Percentiles rank a stretch among this genome's conserved stretches.
Conservation (phyloP, 2,329 filamentous ascomycete genomes). For the Cladosporium sp. region DNA sequence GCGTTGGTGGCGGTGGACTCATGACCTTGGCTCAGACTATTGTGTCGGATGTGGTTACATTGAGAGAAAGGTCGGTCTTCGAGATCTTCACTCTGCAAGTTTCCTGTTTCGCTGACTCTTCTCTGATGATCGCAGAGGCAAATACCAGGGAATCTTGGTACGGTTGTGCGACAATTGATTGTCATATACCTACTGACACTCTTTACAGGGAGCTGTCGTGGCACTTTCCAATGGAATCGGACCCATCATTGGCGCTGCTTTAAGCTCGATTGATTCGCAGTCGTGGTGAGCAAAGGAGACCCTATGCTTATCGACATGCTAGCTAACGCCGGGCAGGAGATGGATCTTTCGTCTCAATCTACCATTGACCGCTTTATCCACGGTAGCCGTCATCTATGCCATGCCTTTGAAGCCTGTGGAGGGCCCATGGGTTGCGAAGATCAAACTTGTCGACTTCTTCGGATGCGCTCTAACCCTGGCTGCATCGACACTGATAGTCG, state of each 20-base stretch:
- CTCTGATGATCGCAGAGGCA: constrained; percentile 14
- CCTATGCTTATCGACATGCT: no score
- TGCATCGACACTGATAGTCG: constrained; percentile 46
- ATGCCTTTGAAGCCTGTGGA: constrained; percentile 55
- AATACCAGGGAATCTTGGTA: constrained; percentile 26
- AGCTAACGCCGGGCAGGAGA: constrained; percentile 29
- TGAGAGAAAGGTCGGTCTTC: constrained; percentile 13
- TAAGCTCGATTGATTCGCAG: constrained; percentile 31
- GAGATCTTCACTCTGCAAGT: background rate
- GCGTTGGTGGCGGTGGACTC: constrained; percentile 21
- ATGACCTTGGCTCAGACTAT: constrained; percentile 29
- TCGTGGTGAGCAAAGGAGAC: background rate
- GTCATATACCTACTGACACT: constrained; percentile 6
- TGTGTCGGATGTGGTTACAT: constrained; percentile 27
- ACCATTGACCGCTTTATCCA: constrained; percentile 48
- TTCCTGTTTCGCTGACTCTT: no score
- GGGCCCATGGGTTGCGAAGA: constrained; percentile 47
- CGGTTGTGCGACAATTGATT: constrained; percentile 8
- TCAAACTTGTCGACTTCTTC: constrained; percentile 50
- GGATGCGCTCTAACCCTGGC: constrained; percentile 46
- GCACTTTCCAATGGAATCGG: constrained; percentile 54
- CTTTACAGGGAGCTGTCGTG: constrained; percentile 45
- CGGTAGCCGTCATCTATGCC: constrained; percentile 48
- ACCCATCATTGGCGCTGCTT: constrained; percentile 50
- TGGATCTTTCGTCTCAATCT: constrained; percentile 36